These are phyloP conservation scores for Mychonastes homosphaera DNA, from an alignment of 139 green algal species.

Conservation along the genomic window DNA sequence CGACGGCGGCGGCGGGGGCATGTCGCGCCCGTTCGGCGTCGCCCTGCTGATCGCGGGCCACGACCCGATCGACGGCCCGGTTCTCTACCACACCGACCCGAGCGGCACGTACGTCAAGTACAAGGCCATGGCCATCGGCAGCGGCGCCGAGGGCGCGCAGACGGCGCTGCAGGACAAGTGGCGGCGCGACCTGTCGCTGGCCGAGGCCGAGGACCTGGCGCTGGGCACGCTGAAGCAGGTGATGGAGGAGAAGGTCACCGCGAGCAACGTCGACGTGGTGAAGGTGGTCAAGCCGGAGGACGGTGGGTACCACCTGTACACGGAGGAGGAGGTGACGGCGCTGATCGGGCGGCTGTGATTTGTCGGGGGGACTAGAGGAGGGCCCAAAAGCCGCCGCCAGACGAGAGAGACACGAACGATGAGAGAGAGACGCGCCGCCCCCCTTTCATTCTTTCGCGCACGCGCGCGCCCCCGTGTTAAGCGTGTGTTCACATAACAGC, in stretches of 20 bases:
- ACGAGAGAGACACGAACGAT: no score
- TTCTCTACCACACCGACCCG: constrained; percentile 92
- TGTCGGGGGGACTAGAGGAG: no score
- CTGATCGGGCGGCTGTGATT: constrained; percentile 81
- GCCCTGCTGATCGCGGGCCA: constrained; percentile 90
- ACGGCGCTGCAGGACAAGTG: constrained; percentile 69
- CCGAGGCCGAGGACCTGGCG: constrained; percentile 91
- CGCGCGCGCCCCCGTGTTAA: no score
- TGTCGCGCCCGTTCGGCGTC: constrained; percentile 93
- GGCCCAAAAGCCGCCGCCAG: no score
- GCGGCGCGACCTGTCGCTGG: constrained; percentile 76
- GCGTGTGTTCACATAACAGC: no score
- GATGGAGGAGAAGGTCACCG: constrained; percentile 98
- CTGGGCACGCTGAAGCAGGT: constrained; percentile 93
- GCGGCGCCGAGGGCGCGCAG: constrained; percentile 82
- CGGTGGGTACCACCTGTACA: constrained; percentile 91
- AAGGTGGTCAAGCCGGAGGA: constrained; percentile 71
- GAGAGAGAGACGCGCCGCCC: no score
- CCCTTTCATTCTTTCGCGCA: no score
- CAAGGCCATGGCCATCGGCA: constrained; percentile 91
- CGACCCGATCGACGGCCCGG: constrained; percentile 63
- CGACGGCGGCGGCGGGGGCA: constrained; percentile 54
- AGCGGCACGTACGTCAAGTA: constrained; percentile 87
- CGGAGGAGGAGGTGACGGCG: constrained; percentile 70
- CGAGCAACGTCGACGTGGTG: constrained; percentile 95